Evolutionary conservation across 768 basidiomycete species (phyloP).

Genomic region (Lactarius deliciosus): DNA sequence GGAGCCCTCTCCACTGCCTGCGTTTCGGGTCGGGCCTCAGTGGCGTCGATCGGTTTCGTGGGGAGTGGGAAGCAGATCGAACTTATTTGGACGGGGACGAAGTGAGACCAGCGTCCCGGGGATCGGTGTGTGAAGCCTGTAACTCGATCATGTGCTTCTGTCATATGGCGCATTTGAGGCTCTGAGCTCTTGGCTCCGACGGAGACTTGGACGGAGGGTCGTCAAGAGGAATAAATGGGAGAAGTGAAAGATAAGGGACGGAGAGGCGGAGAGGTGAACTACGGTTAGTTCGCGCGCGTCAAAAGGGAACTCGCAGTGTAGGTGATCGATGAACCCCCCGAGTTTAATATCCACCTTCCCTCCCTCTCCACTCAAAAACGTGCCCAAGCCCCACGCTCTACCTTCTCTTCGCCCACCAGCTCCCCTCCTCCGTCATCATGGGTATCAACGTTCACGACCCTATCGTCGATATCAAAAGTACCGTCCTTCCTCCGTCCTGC

Average conservation of each 20-base stretch:
- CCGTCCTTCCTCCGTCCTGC: no score
- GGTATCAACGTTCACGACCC: constrained; percentile 26
- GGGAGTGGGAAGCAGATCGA: no score
- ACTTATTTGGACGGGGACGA: not conserved
- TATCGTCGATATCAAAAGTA: constrained; percentile 29
- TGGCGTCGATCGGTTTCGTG: not conserved
- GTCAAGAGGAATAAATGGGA: not conserved
- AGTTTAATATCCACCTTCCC: not conserved
- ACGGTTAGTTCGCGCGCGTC: not conserved
- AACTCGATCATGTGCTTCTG: not conserved
- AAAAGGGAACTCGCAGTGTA: not conserved
- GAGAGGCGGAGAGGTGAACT: not conserved
- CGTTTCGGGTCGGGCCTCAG: no score
- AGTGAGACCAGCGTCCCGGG: not conserved
- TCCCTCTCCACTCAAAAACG: constrained; percentile 3
- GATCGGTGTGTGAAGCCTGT: not conserved
- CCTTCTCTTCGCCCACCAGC: not conserved
- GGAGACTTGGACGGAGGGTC: not conserved
- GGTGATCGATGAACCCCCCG: not conserved
- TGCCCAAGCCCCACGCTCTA: not conserved
- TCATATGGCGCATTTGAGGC: not conserved
- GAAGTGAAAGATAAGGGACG: not conserved
- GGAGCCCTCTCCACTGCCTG: not conserved
- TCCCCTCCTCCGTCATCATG: constrained; percentile 8
- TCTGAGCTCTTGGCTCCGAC: not conserved